Evolutionary conservation across 345 rosid species (phyloP).

Genomic region (Eucalyptus shirleyi): DNA sequence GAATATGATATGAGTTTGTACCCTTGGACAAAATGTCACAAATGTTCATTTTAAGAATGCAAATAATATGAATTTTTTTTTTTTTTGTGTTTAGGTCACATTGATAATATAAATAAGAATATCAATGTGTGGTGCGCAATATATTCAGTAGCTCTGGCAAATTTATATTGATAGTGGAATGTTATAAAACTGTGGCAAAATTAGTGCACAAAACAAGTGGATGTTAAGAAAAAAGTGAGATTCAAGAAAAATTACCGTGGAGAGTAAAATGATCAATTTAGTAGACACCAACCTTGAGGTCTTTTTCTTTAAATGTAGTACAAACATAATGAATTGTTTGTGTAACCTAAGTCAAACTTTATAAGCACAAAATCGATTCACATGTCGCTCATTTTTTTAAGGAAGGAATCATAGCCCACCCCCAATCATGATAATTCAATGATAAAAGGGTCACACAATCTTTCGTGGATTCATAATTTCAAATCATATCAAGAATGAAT

Average conservation of each 20-base stretch:
- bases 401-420: not conserved
- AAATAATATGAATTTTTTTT: no score
- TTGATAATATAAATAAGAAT: no score
- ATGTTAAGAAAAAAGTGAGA: not conserved
- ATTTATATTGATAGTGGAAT: fast-evolving
- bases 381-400: fast-evolving
- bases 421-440: fast-evolving
- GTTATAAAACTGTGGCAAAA: fast-evolving
- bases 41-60: no score
- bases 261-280: not conserved
- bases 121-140: fast-evolving
- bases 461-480: fast-evolving
- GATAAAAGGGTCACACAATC: fast-evolving
- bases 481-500: fast-evolving
- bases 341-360: not conserved
- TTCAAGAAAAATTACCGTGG: fast-evolving
- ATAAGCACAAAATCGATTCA: fast-evolving
- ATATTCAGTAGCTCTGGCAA: fast-evolving
- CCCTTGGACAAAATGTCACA: no score
- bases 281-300: fast-evolving
- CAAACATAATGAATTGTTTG: not conserved
- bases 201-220: not conserved
- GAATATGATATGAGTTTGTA: no score
- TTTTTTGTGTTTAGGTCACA: fast-evolving
- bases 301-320: fast-evolving